Conservation (phyloP, 2,329 filamentous ascomycete genomes). For the Diaporthe ilicicola region DNA sequence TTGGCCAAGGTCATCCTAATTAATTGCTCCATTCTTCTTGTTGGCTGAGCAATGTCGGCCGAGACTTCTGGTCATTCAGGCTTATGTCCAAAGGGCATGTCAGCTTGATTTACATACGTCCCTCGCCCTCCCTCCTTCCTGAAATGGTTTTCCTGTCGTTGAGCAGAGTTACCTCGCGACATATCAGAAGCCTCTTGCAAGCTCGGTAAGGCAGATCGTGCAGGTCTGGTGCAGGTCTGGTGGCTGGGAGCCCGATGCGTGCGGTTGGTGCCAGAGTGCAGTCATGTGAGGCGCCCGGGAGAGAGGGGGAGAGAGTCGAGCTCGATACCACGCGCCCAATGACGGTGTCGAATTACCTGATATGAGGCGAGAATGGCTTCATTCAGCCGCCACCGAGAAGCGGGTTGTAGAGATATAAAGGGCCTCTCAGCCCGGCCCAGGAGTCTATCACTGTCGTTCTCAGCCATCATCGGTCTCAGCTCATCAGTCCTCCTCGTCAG, state of each 20-base stretch:
- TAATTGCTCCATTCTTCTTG: background rate
- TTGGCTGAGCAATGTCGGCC: background rate
- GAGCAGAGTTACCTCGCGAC: conserved; percentile 19
- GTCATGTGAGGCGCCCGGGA: background rate
- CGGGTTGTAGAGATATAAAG: conserved; percentile 1
- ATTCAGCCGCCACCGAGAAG: background rate
- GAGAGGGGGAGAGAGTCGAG: background rate
- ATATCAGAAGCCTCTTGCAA: conserved; percentile 9
- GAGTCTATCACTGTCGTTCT: background rate
- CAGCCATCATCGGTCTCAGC: background rate
- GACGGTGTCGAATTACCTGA: conserved; percentile 6
- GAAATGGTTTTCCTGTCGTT: background rate
- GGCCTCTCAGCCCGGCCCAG: background rate
- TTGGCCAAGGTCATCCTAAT: conserved; percentile 8
- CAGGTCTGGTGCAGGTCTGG: background rate
- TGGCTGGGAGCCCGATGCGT: background rate
- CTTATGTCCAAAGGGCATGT: conserved; percentile 7
- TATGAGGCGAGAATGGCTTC: conserved; percentile 8
- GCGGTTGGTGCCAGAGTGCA: conserved; percentile 2
- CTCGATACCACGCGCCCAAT: background rate
- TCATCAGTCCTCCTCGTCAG: conserved; percentile 12
- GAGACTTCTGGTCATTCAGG: conserved; percentile 9
- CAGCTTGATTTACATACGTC: background rate
- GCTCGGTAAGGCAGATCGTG: background rate
- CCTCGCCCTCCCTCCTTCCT: background rate